Base-by-base conservation (phyloP, 2,329 filamentous ascomycete genomes). In the Chaetomiaceae sp. region DNA sequence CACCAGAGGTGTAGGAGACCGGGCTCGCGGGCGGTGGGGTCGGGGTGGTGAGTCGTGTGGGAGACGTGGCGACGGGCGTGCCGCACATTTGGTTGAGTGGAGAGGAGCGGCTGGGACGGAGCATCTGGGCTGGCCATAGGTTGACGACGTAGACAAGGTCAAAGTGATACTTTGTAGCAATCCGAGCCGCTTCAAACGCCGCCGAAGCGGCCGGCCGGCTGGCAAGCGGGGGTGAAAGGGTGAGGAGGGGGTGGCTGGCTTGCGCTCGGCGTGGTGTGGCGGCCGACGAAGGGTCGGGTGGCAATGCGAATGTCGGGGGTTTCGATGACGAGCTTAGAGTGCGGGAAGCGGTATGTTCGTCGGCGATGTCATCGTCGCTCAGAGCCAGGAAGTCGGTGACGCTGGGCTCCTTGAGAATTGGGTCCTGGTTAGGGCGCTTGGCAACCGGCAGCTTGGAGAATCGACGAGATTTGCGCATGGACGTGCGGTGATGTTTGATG, bases 91-190 rank as follows among this genome's bases (percentile, higher is more conserved):
- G 45, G 49, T 56, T 49, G 29, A 51, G 49, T 42, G 50, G 45
- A 2, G 53, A 26, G 18, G 47, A 43, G n/a, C 26, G 36, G 22
- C 49, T 42, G 46, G 51, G 37, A 27, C 45, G 29, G 41, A 55
- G 52, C 51, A 59, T 57, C 30, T 58, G 52, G 30, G 59, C 66
- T 3, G 77, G 76, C 76, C 77, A 79, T 12, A 81, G 62, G 51
- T 75, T 79, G 51, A 79, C 71, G 24, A 81, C 70, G 52, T 81
- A 81, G 11, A 80, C 68, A 19, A 81, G 65, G 52, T 79, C 74
- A 42, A 81, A 79, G 43, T 75, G 68, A 59, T 78, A 78, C 43
- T 72, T 70, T 4, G 66, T 68, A 5, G 78, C 77, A 32, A 81
- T 76, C 26, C 73, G 67, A 1, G 75, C 75, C 7, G 74, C 74